phyloP scores from a whole-genome alignment of 2,329 filamentous ascomycete species.

The Rhynchosporium secalis region DNA sequence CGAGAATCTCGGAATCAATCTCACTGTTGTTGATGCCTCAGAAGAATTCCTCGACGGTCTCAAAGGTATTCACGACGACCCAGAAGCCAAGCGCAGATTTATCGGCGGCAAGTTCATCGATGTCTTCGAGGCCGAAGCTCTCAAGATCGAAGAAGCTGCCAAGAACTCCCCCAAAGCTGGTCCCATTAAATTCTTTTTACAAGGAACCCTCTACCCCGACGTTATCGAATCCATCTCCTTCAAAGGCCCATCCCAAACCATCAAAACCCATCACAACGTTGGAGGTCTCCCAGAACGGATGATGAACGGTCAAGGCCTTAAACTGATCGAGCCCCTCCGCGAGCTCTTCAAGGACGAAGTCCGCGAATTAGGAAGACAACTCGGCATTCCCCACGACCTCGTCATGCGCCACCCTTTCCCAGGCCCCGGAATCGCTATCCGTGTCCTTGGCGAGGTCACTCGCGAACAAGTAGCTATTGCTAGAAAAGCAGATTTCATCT shows the following conservation, averaged over 20 bases:
- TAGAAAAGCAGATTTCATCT: constrained; percentile 75
- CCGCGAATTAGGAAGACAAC: constrained; percentile 64
- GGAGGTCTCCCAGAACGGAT: constrained; percentile 63
- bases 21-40: constrained; percentile 80
- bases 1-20: constrained; percentile 81
- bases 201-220: constrained; percentile 72
- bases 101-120: constrained; percentile 80
- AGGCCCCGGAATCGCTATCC: constrained; percentile 68
- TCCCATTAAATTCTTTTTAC: constrained; percentile 81
- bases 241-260: constrained; percentile 69
- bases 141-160: constrained; percentile 70
- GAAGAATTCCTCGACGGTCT: constrained; percentile 77
- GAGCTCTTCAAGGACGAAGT: constrained; percentile 87
- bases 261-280: constrained; percentile 72
- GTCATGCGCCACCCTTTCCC: constrained; percentile 80
- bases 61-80: constrained; percentile 70
- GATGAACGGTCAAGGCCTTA: constrained; percentile 53
- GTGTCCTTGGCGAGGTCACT: constrained; percentile 80
- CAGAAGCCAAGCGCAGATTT: constrained; percentile 88
- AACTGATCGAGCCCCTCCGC: constrained; percentile 76
- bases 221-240: constrained; percentile 64
- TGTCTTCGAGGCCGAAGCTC: constrained; percentile 78
- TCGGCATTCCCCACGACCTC: constrained; percentile 72
- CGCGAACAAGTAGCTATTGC: constrained; percentile 76
- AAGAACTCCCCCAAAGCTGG: constrained; percentile 67